These are phyloP conservation scores for Diaporthe nobilis DNA, from an alignment of 2,329 filamentous ascomycete species.

Conservation along the genomic window DNA sequence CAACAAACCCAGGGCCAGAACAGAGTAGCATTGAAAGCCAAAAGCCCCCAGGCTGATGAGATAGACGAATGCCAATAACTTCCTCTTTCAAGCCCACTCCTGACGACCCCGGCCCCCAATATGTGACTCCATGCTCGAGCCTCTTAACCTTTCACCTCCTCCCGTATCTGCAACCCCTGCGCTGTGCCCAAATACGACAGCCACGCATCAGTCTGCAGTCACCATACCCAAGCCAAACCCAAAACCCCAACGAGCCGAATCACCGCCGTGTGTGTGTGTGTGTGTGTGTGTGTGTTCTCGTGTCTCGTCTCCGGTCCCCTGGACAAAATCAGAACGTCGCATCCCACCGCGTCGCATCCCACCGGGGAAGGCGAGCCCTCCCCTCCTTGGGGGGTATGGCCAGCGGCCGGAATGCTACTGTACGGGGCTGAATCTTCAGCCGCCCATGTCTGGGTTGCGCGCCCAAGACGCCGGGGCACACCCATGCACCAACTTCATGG, in stretches of 20 bases:
- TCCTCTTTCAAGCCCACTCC: background rate
- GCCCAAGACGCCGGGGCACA: slow-evolving; percentile 3
- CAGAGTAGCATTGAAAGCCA: slow-evolving; percentile 10
- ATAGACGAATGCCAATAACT: background rate
- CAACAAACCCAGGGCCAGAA: too few species aligned
- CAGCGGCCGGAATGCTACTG: slow-evolving; percentile 13
- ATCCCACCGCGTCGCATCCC: background rate
- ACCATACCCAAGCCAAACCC: background rate
- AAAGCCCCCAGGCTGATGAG: background rate
- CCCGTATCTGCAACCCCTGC: background rate
- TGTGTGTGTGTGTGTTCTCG: background rate
- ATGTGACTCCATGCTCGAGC: background rate
- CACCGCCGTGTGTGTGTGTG: background rate
- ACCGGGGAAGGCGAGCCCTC: background rate
- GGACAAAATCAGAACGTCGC: background rate
- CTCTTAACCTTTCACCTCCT: background rate
- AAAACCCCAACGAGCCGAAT: background rate
- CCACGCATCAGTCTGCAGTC: background rate
- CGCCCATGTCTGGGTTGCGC: background rate
- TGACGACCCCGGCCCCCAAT: too few species aligned
- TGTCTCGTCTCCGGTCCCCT: background rate
- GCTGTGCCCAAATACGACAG: background rate
- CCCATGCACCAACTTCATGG: background rate
- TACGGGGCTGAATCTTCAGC: slow-evolving; percentile 23
- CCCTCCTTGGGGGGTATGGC: background rate